These are phyloP conservation scores for Boletellus sp. DNA, from an alignment of 768 basidiomycete species.

Conservation along the genomic window DNA sequence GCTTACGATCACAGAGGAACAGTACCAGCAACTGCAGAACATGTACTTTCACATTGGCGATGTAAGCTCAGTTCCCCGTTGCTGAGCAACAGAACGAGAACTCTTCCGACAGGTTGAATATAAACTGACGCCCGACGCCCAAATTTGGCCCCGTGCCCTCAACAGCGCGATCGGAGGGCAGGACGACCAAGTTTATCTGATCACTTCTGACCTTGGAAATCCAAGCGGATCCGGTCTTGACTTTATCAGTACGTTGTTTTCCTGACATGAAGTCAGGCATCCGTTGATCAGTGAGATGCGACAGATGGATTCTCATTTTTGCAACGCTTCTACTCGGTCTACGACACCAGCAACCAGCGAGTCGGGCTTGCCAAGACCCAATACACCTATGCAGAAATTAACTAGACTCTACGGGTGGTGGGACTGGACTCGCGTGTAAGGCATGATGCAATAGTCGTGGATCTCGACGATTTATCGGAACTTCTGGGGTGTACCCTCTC, in stretches of 20 bases:
- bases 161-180: constrained; percentile 58
- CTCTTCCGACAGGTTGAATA: constrained; percentile 40
- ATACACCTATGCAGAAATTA: constrained; percentile 44
- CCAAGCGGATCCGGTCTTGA: constrained; percentile 55
- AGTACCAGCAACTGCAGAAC: constrained; percentile 48
- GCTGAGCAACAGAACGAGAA: neutral
- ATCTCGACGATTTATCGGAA: neutral
- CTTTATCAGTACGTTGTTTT: constrained; percentile 50
- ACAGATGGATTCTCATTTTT: constrained; percentile 55
- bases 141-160: constrained; percentile 63
- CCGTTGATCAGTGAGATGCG: neutral
- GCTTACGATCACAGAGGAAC: constrained; percentile 46
- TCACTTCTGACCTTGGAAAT: constrained; percentile 51
- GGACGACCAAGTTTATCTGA: constrained; percentile 48
- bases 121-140: constrained; percentile 59
- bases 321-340: constrained; percentile 59
- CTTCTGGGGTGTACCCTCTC: neutral
- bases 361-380: constrained; percentile 27
- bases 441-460: neutral
- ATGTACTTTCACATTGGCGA: constrained; percentile 51
- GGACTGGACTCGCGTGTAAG: neutral
- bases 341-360: constrained; percentile 34
- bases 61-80: constrained; percentile 21
- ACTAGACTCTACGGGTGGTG: constrained; percentile 25
- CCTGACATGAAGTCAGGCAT: neutral